These are phyloP conservation scores for Vitis amurensis DNA, from an alignment of 164 flowering plant genomes.

Conservation along the genomic window DNA sequence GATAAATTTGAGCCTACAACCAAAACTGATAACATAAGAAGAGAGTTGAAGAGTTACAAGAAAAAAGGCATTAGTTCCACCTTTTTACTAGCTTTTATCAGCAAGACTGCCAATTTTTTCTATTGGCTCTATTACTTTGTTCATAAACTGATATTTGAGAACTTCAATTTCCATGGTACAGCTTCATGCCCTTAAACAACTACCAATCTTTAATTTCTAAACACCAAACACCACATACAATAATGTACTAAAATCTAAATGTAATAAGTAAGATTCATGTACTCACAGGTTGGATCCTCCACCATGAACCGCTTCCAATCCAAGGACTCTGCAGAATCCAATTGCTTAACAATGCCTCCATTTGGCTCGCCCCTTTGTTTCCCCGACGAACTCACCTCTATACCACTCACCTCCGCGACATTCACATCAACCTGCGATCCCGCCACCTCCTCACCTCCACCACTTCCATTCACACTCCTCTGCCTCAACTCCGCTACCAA, in stretches of 20 bases:
- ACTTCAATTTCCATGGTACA: too few species aligned
- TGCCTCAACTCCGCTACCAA: conserved; percentile 58
- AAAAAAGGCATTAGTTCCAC: too few species aligned
- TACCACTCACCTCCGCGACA: conserved; percentile 23
- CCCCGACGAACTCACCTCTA: conserved; percentile 22
- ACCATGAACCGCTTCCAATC: conserved; percentile 80
- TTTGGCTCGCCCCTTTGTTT: conserved; percentile 30
- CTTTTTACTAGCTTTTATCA: too few species aligned
- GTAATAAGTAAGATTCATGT: neutral
- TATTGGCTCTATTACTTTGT: too few species aligned
- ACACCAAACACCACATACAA: too few species aligned
- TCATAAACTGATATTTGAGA: too few species aligned
- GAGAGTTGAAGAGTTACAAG: too few species aligned
- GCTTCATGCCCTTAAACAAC: too few species aligned
- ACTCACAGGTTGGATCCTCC: conserved; percentile 65
- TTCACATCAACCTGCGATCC: conserved; percentile 8
- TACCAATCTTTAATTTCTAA: too few species aligned
- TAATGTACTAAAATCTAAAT: neutral
- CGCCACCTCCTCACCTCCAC: conserved; percentile 14
- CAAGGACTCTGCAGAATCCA: conserved; percentile 60
- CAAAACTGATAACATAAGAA: too few species aligned
- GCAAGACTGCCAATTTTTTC: too few species aligned
- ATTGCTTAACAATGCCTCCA: conserved; percentile 31
- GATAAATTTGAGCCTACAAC: too few species aligned
- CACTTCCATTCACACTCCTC: conserved; percentile 51